These are phyloP conservation scores for Psophocarpus tetragonolobus DNA, from an alignment of 306 rosid species.

Conservation along the genomic window DNA sequence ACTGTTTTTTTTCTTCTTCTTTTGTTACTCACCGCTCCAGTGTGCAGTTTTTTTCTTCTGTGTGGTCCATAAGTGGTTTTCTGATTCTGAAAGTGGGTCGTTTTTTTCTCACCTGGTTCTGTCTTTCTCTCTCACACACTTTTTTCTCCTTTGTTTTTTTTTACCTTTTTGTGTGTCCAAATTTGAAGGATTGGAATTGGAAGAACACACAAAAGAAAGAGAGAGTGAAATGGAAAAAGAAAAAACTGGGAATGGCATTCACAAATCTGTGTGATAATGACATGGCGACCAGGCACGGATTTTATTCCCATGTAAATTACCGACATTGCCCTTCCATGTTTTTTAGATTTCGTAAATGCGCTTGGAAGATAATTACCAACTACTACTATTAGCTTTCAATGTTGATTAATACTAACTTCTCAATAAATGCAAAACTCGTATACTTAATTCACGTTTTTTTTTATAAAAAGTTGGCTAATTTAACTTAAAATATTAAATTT, in stretches of 20 bases:
- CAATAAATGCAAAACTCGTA: too few species aligned
- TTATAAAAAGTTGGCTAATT: too few species aligned
- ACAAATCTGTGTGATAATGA: conserved; percentile 69
- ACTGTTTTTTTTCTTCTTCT: not conserved
- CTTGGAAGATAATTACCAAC: not conserved
- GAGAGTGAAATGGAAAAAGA: not conserved
- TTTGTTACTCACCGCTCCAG: not conserved
- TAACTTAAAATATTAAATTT: too few species aligned
- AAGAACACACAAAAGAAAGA: not conserved
- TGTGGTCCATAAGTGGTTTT: not conserved
- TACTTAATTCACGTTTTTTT: too few species aligned
- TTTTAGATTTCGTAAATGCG: not conserved
- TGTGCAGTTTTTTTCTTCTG: not conserved
- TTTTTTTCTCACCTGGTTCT: conserved; percentile 18
- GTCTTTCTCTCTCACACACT: not conserved
- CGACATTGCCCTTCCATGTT: conserved; percentile 17
- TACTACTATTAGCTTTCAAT: not conserved
- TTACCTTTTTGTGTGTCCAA: not conserved
- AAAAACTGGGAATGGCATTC: conserved; percentile 46
- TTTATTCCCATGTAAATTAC: conserved; percentile 50
- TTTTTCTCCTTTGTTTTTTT: not conserved
- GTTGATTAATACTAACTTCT: too few species aligned
- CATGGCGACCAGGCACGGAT: conserved; percentile 55
- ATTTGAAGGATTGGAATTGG: not conserved
- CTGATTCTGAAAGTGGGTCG: conserved; percentile 6